These are phyloP conservation scores for Ascoidea rubescens DNA, from an alignment of 805 yeast species.

Conservation along the genomic window DNA sequence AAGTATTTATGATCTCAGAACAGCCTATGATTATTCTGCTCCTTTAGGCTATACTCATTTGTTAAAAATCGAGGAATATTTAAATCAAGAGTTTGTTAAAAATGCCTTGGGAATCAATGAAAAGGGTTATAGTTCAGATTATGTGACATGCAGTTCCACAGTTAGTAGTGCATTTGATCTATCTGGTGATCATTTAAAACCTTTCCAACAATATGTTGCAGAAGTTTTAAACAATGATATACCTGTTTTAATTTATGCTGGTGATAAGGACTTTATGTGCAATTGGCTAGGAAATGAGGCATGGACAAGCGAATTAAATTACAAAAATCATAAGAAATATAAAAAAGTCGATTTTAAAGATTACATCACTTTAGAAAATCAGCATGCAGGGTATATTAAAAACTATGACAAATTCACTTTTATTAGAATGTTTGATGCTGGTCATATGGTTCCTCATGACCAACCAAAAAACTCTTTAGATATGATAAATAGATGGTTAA, in stretches of 20 bases:
- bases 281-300: constrained; percentile 87
- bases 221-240: constrained; percentile 45
- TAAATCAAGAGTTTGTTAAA: constrained; percentile 67
- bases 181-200: constrained; percentile 88
- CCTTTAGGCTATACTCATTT: constrained; percentile 66
- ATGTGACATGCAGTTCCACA: constrained; percentile 63
- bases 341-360: constrained; percentile 24
- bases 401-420: constrained; percentile 59
- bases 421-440: constrained; percentile 67
- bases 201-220: constrained; percentile 65
- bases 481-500: constrained; percentile 65
- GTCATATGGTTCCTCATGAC: constrained; percentile 88
- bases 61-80: constrained; percentile 60
- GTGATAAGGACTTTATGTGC: constrained; percentile 86
- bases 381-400: constrained; percentile 59
- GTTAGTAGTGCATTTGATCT: constrained; percentile 70
- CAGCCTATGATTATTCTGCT: constrained; percentile 52
- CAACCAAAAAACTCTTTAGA: constrained; percentile 63
- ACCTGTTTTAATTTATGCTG: constrained; percentile 85
- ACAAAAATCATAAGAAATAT: constrained; percentile 44
- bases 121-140: constrained; percentile 49
- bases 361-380: constrained; percentile 17
- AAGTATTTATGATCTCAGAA: constrained; percentile 85
- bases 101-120: constrained; percentile 86
- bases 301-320: constrained; percentile 58